Percentiles rank a stretch among this genome's conserved stretches.
Evolutionary conservation across 2,329 filamentous ascomycete genomes (phyloP).

Genomic region (Didymella lethalis): DNA sequence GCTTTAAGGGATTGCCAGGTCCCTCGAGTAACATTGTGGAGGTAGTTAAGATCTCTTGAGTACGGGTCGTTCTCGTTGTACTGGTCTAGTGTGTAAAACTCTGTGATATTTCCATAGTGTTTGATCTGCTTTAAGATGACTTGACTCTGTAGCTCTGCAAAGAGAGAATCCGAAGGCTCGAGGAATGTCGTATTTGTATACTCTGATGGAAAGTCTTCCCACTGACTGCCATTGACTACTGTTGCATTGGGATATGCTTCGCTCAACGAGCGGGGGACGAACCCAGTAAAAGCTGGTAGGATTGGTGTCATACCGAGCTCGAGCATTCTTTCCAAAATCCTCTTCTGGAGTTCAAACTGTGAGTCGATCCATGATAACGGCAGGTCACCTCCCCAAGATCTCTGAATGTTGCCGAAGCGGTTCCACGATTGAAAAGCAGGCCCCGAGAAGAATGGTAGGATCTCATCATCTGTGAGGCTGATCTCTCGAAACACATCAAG

Average conservation of each 20-base stretch:
- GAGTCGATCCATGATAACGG: neutral
- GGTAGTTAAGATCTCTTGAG: conserved; percentile 56
- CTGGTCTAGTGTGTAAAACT: conserved; percentile 62
- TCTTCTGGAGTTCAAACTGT: neutral
- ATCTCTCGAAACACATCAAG: conserved; percentile 56
- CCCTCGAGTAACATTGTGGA: conserved; percentile 53
- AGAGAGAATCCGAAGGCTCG: conserved; percentile 56
- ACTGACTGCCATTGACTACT: conserved; percentile 55
- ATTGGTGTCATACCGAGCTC: neutral
- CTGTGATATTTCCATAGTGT: conserved; percentile 59
- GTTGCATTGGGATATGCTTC: conserved; percentile 54
- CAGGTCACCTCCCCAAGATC: neutral
- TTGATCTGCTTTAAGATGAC: conserved; percentile 55
- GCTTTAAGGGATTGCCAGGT: conserved; percentile 60
- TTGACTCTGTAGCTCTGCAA: conserved; percentile 30
- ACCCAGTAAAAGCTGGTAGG: neutral
- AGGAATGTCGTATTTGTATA: conserved; percentile 60
- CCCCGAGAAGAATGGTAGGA: conserved; percentile 58
- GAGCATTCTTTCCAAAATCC: neutral
- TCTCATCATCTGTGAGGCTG: conserved; percentile 56
- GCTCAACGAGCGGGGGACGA: conserved; percentile 35
- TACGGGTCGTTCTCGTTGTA: conserved; percentile 62
- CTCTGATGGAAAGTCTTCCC: conserved; percentile 53
- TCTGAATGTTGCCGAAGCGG: conserved; percentile 63
- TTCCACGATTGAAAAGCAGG: conserved; percentile 64